phyloP scores from a whole-genome alignment of 805 yeast species.

The Candida awuae region DNA sequence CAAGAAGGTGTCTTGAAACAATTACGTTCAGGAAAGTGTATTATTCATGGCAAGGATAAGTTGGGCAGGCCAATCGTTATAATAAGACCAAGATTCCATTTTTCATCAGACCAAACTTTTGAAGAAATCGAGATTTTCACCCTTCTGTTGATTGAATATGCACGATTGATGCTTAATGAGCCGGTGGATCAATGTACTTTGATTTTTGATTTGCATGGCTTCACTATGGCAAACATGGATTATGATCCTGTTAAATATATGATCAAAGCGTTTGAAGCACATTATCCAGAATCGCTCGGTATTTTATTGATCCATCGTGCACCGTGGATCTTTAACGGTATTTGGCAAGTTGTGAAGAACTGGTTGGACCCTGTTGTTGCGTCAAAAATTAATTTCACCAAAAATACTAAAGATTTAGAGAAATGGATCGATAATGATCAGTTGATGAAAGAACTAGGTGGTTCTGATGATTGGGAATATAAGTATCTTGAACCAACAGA shows the following conservation, averaged over 20 bases:
- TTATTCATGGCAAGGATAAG: conserved; percentile 66
- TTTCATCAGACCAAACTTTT: conserved; percentile 55
- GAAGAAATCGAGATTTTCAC: conserved; percentile 73
- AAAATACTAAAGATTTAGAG: conserved; percentile 55
- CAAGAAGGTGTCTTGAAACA: conserved; percentile 44
- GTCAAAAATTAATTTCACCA: conserved; percentile 78
- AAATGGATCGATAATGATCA: conserved; percentile 50
- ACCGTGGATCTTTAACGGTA: conserved; percentile 93
- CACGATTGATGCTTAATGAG: conserved; percentile 66
- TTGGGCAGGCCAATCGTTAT: conserved; percentile 71
- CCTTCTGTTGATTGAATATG: conserved; percentile 67
- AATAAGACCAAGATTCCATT: conserved; percentile 73
- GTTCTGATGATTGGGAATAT: conserved; percentile 51
- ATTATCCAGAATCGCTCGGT: conserved; percentile 91
- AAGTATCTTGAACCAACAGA: conserved; percentile 54
- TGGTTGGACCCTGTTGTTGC: conserved; percentile 98
- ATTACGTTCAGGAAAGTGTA: conserved; percentile 60
- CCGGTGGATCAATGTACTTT: conserved; percentile 77
- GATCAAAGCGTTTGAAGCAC: conserved; percentile 86
- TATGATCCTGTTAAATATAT: conserved; percentile 84
- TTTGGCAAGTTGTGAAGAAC: conserved; percentile 85
- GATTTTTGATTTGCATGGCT: conserved; percentile 79
- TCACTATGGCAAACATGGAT: conserved; percentile 89
- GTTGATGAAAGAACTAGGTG: conserved; percentile 71
- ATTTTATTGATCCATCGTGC: conserved; percentile 82